phyloP scores from a whole-genome alignment of 2,329 filamentous ascomycete species.

The Microcera coccophila region DNA sequence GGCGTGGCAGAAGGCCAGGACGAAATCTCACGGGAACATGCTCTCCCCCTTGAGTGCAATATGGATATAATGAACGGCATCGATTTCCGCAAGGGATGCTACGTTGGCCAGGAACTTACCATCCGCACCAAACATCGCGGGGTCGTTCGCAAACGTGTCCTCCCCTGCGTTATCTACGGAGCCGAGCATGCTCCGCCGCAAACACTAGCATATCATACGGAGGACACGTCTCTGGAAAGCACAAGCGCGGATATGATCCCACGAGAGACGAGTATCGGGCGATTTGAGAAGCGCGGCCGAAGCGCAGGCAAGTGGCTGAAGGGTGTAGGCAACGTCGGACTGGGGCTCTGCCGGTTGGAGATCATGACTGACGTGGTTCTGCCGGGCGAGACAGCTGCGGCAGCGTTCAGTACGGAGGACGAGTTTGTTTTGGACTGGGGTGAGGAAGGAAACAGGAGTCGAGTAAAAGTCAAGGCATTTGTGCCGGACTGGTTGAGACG shows the following conservation, averaged over 20 bases:
- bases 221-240: slow-evolving; percentile 21
- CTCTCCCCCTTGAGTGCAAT: slow-evolving; percentile 84
- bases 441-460: slow-evolving; percentile 36
- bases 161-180: slow-evolving; percentile 73
- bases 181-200: slow-evolving; percentile 37
- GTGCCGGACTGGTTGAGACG: slow-evolving; percentile 70
- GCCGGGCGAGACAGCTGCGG: slow-evolving; percentile 63
- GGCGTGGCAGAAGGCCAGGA: slow-evolving; percentile 81
- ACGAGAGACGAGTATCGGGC: slow-evolving; percentile 46
- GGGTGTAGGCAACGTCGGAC: slow-evolving; percentile 78
- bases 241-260: slow-evolving; percentile 38
- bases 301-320: slow-evolving; percentile 76
- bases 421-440: slow-evolving; percentile 59
- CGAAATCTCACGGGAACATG: slow-evolving; percentile 68
- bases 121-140: slow-evolving; percentile 93
- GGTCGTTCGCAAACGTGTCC: slow-evolving; percentile 82
- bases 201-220: slow-evolving; percentile 46
- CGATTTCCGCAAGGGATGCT: slow-evolving; percentile 94
- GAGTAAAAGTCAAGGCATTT: slow-evolving; percentile 68
- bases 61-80: slow-evolving; percentile 82
- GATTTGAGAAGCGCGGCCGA: slow-evolving; percentile 56
- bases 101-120: slow-evolving; percentile 93
- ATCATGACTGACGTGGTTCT: slow-evolving; percentile 80
- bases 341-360: slow-evolving; percentile 83
- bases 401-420: slow-evolving; percentile 57